phyloP scores from a whole-genome alignment of 2,329 filamentous ascomycete species.

The Scedosporium boydii region DNA sequence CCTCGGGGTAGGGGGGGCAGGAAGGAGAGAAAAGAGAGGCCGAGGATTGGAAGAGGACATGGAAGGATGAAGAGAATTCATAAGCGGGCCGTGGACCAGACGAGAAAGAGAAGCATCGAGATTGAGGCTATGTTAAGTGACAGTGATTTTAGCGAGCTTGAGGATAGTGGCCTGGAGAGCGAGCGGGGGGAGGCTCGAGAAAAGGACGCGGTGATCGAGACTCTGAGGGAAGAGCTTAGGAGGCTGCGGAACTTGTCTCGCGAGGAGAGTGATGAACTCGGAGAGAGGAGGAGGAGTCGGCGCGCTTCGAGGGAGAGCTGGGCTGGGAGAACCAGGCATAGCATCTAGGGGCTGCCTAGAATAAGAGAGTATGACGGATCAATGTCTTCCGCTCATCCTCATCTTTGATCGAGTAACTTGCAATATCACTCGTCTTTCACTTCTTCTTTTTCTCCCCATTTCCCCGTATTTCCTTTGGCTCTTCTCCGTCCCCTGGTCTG shows the following conservation, averaged over 20 bases:
- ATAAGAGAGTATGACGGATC: neutral
- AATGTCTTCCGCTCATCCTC: too few relatives aligned
- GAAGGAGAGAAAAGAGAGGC: neutral
- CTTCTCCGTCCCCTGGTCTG: too few relatives aligned
- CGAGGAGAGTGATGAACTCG: constrained; percentile 1
- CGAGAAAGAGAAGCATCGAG: neutral
- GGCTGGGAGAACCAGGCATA: neutral
- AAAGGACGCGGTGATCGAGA: neutral
- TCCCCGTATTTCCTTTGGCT: too few relatives aligned
- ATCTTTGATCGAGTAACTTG: too few relatives aligned
- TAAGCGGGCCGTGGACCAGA: neutral
- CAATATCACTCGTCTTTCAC: too few relatives aligned
- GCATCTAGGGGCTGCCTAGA: neutral
- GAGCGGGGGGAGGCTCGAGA: neutral
- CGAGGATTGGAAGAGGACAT: neutral
- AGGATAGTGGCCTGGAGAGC: neutral
- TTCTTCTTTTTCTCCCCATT: too few relatives aligned
- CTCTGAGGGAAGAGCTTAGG: neutral
- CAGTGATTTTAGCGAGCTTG: neutral
- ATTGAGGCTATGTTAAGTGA: neutral
- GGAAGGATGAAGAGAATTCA: neutral
- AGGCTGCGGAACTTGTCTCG: neutral
- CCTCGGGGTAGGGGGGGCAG: neutral
- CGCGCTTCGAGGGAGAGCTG: neutral
- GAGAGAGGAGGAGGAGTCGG: neutral